Percentiles rank a stretch among this genome's conserved stretches.
phyloP scores from a whole-genome alignment of 1,284 basidiomycete species.

The Moesziomyces aphidis region DNA sequence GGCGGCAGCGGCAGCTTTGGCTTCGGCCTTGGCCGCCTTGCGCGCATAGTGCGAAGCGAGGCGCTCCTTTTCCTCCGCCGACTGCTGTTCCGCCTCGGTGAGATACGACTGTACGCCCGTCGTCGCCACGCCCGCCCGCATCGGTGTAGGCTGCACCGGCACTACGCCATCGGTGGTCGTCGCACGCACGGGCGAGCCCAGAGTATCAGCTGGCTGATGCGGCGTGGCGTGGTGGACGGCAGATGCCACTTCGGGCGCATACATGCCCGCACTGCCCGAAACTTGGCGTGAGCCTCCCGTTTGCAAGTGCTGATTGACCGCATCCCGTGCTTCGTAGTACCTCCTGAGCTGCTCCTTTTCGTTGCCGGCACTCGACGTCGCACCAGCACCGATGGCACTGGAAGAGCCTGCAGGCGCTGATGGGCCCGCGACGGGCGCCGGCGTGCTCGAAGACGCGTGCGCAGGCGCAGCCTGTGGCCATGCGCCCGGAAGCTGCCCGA shows the following conservation, averaged over 20 bases:
- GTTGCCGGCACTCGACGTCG: conserved; percentile 5
- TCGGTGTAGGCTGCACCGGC: conserved; percentile 1
- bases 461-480: conserved; percentile 12
- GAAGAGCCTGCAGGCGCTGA: not conserved
- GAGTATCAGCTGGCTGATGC: conserved; percentile 33
- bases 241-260: conserved; percentile 33
- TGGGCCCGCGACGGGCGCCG: not conserved
- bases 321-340: conserved; percentile 58
- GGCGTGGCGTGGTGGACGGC: conserved; percentile 40
- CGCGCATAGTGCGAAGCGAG: conserved; percentile 45
- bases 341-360: conserved; percentile 58
- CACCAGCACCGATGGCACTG: not conserved
- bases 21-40: conserved; percentile 37
- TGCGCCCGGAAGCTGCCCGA: conserved; percentile 14
- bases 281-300: not conserved
- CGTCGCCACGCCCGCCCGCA: not conserved
- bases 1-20: conserved; percentile 18
- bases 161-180: not conserved
- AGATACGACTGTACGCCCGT: conserved; percentile 25
- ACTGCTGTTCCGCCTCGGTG: conserved; percentile 42
- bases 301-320: conserved; percentile 40
- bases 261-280: conserved; percentile 8
- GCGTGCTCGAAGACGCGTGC: not conserved
- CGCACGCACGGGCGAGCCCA: conserved; percentile 13
- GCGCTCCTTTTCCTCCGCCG: conserved; percentile 40